Evolutionary conservation across 2,329 filamentous ascomycete genomes (phyloP).

Genomic region (Colletotrichum truncatum): DNA sequence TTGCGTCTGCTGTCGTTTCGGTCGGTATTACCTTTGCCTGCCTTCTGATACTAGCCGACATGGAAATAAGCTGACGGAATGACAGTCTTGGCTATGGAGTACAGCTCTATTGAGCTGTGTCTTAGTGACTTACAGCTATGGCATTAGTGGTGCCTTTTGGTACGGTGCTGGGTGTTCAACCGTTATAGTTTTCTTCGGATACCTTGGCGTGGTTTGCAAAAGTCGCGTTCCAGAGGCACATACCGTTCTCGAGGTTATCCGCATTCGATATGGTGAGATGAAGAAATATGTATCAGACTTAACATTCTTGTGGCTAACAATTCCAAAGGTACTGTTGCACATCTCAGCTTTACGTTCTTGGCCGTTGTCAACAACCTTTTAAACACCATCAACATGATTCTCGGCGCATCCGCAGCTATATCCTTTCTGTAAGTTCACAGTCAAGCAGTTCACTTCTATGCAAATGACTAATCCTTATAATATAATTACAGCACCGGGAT

Average conservation of each 20-base stretch:
- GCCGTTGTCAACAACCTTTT: slow-evolving; percentile 65
- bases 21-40: not conserved
- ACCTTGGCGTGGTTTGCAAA: slow-evolving; percentile 59
- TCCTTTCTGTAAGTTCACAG: slow-evolving; percentile 40
- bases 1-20: slow-evolving; percentile 62
- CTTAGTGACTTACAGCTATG: slow-evolving; percentile 62
- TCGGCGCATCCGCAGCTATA: slow-evolving; percentile 50
- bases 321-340: slow-evolving; percentile 41
- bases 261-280: slow-evolving; percentile 61
- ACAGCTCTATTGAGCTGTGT: slow-evolving; percentile 60
- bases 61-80: not conserved
- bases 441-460: not conserved
- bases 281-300: no score
- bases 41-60: not conserved
- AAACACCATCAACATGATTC: slow-evolving; percentile 61
- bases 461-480: no score
- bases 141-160: slow-evolving; percentile 65
- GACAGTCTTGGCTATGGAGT: slow-evolving; percentile 60
- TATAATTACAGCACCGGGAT: slow-evolving; percentile 36
- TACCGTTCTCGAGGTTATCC: slow-evolving; percentile 61
- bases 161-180: slow-evolving; percentile 64
- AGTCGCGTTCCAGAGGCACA: slow-evolving; percentile 62
- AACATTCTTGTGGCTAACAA: slow-evolving; percentile 26
- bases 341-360: slow-evolving; percentile 60
- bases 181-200: slow-evolving; percentile 64